phyloP scores from a whole-genome alignment of 2,329 filamentous ascomycete species.

The Clathrospora elynae region DNA sequence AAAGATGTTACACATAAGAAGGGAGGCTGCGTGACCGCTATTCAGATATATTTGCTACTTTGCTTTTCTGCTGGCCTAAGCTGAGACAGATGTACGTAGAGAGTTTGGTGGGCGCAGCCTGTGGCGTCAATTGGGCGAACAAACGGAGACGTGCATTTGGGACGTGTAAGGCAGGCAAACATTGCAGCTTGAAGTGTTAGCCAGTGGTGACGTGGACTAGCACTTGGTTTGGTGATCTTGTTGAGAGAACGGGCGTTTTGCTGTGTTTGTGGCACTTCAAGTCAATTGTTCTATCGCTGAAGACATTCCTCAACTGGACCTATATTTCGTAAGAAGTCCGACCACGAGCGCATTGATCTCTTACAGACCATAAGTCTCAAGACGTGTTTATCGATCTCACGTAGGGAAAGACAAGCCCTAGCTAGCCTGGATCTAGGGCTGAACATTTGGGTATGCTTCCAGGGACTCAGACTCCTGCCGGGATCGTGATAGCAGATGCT shows the following conservation, averaged over 20 bases:
- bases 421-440: too few species aligned
- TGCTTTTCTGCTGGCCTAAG: slow-evolving; percentile 18
- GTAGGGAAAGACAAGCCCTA: too few species aligned
- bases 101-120: slow-evolving; percentile 12
- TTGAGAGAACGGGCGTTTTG: neutral
- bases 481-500: too few species aligned
- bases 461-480: too few species aligned
- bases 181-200: neutral
- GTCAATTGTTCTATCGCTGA: neutral
- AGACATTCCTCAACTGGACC: slow-evolving; percentile 1
- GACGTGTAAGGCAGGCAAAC: slow-evolving; percentile 13
- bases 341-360: neutral
- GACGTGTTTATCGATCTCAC: too few species aligned
- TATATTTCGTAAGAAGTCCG: neutral
- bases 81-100: slow-evolving; percentile 29
- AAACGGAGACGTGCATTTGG: slow-evolving; percentile 9
- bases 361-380: neutral
- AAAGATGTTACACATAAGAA: slow-evolving; percentile 30
- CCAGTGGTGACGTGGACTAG: neutral
- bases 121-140: slow-evolving; percentile 15
- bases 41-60: slow-evolving; percentile 31
- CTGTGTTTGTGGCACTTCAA: neutral
- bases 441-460: too few species aligned
- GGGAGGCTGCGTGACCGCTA: slow-evolving; percentile 10
- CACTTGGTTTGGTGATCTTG: neutral